Conservation (phyloP, 345 rosid species). For the Jatropha curcas region DNA sequence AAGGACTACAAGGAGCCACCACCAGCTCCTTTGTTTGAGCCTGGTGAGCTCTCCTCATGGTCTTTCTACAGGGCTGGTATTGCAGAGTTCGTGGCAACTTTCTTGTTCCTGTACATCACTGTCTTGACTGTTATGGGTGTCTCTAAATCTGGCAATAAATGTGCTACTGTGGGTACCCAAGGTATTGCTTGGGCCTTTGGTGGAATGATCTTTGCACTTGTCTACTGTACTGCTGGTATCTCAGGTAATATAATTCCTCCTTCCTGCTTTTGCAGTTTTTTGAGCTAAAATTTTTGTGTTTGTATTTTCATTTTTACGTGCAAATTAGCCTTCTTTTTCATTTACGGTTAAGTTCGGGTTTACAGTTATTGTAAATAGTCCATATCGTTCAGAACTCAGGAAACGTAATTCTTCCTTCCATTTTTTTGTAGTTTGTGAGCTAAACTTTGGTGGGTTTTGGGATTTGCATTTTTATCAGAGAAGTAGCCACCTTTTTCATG, state of each 20-base stretch:
- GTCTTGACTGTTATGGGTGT: slow-evolving; percentile 32
- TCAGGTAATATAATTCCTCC: slow-evolving; percentile 17
- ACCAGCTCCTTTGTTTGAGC: slow-evolving; percentile 34
- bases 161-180: slow-evolving; percentile 27
- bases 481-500: not conserved
- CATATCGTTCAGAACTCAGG: no score
- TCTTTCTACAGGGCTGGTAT: slow-evolving; percentile 34
- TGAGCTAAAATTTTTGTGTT: not conserved
- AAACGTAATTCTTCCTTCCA: not conserved
- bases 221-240: slow-evolving; percentile 32
- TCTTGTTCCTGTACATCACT: slow-evolving; percentile 30
- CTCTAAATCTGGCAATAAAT: slow-evolving; percentile 11
- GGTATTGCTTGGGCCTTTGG: slow-evolving; percentile 38
- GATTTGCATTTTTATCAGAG: not conserved
- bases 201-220: slow-evolving; percentile 40
- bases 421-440: not conserved
- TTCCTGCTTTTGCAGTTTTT: no score
- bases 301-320: not conserved
- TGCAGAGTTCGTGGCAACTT: slow-evolving; percentile 32
- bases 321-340: not conserved
- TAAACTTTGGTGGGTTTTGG: no score
- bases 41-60: slow-evolving; percentile 31
- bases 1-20: slow-evolving; percentile 36
- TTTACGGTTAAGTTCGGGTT: no score
- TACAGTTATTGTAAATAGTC: no score